Evolutionary conservation across 148 eudicot genomes (phyloP).

Genomic region (Pharnaceum exiguum): DNA sequence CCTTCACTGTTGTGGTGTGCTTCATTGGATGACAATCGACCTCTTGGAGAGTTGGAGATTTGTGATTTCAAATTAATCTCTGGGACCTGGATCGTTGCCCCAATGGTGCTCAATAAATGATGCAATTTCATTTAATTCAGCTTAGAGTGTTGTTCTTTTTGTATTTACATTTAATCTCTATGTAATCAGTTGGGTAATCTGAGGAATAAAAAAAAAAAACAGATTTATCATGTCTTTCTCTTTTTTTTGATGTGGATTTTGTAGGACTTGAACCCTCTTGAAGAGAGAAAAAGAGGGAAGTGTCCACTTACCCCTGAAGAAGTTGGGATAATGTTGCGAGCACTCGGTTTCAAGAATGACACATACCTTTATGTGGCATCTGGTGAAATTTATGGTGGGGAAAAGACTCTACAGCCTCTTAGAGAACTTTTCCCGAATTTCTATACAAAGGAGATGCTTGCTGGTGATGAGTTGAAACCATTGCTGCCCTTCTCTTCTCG

Average conservation of each 20-base stretch:
- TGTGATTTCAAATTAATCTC: too few species aligned
- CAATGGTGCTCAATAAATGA: too few species aligned
- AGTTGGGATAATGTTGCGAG: conserved; percentile 88
- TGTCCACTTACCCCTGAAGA: conserved; percentile 97
- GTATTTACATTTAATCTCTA: too few species aligned
- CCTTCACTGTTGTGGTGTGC: too few species aligned
- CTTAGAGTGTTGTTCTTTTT: too few species aligned
- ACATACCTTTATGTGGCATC: conserved; percentile 90
- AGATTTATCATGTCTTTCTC: background rate
- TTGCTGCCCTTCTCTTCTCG: conserved; percentile 85
- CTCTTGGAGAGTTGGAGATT: too few species aligned
- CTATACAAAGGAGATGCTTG: conserved; percentile 88
- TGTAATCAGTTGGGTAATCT: too few species aligned
- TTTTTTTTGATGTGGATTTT: conserved; percentile 6
- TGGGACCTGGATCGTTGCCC: too few species aligned
- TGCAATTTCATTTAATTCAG: too few species aligned
- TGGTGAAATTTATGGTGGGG: conserved; percentile 94
- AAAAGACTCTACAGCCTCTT: conserved; percentile 82
- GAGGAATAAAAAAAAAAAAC: too few species aligned
- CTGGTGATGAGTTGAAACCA: conserved; percentile 58
- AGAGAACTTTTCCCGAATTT: conserved; percentile 85
- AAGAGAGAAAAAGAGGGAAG: conserved; percentile 80
- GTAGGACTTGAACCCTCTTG: conserved; percentile 83
- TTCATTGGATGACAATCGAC: too few species aligned
- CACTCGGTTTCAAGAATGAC: conserved; percentile 80